These are phyloP conservation scores for Akanthomyces muscarius DNA, from an alignment of 2,329 filamentous ascomycete genomes.

Conservation along the genomic window DNA sequence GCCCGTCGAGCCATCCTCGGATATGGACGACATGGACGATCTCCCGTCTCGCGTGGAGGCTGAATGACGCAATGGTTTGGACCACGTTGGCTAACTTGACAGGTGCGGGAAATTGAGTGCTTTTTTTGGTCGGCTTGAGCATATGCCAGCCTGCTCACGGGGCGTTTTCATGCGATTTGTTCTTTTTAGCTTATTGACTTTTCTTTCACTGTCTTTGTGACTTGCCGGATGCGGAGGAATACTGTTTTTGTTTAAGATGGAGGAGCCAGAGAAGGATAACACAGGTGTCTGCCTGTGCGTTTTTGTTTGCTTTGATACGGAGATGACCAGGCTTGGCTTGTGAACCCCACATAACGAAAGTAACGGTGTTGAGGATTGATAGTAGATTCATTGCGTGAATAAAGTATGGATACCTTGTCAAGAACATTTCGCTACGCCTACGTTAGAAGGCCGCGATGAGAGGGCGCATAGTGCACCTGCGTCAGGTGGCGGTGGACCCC, in stretches of 20 bases:
- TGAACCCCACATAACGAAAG: background rate
- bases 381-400: background rate
- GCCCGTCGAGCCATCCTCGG: constrained; percentile 27
- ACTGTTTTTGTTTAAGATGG: background rate
- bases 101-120: background rate
- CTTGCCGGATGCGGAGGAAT: background rate
- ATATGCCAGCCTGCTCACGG: background rate
- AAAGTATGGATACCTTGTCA: background rate
- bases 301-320: background rate
- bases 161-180: background rate
- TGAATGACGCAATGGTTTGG: background rate
- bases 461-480: no score
- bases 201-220: constrained; percentile 4
- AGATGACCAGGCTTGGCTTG: background rate
- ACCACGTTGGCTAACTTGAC: background rate
- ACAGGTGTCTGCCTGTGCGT: background rate
- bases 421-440: no score
- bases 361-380: background rate
- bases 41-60: constrained; percentile 26
- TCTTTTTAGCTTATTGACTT: background rate
- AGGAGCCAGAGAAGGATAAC: background rate
- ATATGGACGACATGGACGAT: constrained; percentile 44
- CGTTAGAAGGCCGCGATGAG: background rate
- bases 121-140: background rate
- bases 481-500: background rate